These are phyloP conservation scores for Ilyonectria mors-panacis DNA, from an alignment of 2,329 filamentous ascomycete genomes.

Conservation along the genomic window DNA sequence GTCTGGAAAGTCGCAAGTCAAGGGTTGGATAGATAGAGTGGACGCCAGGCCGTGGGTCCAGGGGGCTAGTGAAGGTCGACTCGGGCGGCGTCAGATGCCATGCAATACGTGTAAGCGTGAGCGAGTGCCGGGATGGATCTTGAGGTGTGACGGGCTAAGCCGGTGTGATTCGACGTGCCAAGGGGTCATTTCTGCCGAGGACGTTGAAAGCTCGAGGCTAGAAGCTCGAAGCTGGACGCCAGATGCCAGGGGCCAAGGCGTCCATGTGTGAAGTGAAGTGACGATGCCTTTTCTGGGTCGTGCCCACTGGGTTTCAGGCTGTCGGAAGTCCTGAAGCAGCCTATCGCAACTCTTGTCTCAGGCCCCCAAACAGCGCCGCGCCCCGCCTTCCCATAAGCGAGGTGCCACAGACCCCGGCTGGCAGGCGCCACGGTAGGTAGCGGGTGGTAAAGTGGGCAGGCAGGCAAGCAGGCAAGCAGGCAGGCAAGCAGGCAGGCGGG, in stretches of 20 bases:
- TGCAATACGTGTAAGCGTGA: slow-evolving; percentile 6
- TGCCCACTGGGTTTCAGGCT: slow-evolving; percentile 47
- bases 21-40: slow-evolving; percentile 35
- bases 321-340: slow-evolving; percentile 39
- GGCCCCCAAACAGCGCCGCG: slow-evolving; percentile 45
- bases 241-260: slow-evolving; percentile 17
- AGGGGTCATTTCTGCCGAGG: not conserved
- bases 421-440: slow-evolving; percentile 2
- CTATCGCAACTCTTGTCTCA: slow-evolving; percentile 38
- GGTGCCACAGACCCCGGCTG: slow-evolving; percentile 34
- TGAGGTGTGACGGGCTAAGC: slow-evolving; percentile 17
- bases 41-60: slow-evolving; percentile 14
- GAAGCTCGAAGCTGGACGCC: slow-evolving; percentile 7
- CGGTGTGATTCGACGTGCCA: slow-evolving; percentile 25
- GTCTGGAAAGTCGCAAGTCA: slow-evolving; percentile 37
- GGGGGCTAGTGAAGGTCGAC: slow-evolving; percentile 12
- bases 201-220: slow-evolving; percentile 1
- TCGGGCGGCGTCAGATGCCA: slow-evolving; percentile 1
- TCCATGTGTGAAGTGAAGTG: slow-evolving; percentile 16
- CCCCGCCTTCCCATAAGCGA: slow-evolving; percentile 49
- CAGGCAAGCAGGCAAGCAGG: not conserved
- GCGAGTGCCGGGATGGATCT: slow-evolving; percentile 24
- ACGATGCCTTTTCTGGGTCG: slow-evolving; percentile 39
- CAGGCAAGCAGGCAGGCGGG: too few relatives aligned
- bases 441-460: not conserved